phyloP scores from a whole-genome alignment of 805 yeast species.

The Starmerella lactis-condensi region DNA sequence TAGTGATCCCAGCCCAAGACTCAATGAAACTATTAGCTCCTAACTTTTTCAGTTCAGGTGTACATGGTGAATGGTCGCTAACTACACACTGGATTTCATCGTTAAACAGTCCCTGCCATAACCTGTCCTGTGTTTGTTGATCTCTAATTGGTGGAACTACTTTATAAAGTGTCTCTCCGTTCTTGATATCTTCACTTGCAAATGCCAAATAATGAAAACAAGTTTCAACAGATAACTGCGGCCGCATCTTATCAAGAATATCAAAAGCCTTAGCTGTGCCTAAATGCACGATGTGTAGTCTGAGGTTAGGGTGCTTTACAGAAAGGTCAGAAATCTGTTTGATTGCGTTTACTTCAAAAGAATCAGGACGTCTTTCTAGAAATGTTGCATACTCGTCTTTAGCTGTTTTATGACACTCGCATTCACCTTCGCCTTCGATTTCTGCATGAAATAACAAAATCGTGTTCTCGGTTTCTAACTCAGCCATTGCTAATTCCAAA shows the following conservation, averaged over 20 bases:
- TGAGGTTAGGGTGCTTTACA: conserved; percentile 23
- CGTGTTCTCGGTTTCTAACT: conserved; percentile 45
- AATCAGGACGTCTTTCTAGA: conserved; percentile 72
- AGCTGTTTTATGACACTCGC: conserved; percentile 22
- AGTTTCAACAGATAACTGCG: conserved; percentile 60
- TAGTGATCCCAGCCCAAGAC: conserved; percentile 94
- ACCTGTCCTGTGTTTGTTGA: conserved; percentile 44
- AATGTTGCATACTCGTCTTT: conserved; percentile 54
- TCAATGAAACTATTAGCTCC: conserved; percentile 70
- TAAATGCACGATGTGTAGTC: conserved; percentile 73
- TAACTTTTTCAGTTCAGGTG: conserved; percentile 71
- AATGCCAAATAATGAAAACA: conserved; percentile 81
- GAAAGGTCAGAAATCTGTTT: conserved; percentile 50
- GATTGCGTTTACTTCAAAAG: conserved; percentile 72
- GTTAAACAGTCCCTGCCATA: conserved; percentile 61
- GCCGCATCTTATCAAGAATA: conserved; percentile 30
- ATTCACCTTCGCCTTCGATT: conserved; percentile 35
- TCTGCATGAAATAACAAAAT: conserved; percentile 88
- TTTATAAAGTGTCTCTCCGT: conserved; percentile 65
- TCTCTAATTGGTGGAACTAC: conserved; percentile 91
- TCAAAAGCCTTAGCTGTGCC: conserved; percentile 77
- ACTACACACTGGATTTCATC: conserved; percentile 67
- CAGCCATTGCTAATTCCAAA: conserved; percentile 46
- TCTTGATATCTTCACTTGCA: conserved; percentile 57
- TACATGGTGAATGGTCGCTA: conserved; percentile 91